phyloP scores from a whole-genome alignment of 441 rosid genomes.

The Erodium trifolium region DNA sequence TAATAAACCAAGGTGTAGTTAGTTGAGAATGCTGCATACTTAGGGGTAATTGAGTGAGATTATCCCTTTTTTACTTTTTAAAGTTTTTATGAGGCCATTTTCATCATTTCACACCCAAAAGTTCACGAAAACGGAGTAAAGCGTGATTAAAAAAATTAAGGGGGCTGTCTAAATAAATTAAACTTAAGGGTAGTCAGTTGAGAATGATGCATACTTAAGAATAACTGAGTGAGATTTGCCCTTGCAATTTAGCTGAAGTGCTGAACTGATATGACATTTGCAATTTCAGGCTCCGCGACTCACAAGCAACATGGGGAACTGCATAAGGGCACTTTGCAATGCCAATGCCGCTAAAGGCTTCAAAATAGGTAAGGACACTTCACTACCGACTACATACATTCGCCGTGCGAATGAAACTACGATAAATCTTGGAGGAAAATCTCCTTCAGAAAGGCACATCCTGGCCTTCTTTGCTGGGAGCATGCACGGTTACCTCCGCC shows the following conservation, averaged over 20 bases:
- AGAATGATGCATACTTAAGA: too few relatives aligned
- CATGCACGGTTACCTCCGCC: constrained; percentile 78
- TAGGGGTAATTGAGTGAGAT: too few relatives aligned
- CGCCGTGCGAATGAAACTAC: constrained; percentile 51
- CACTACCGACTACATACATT: constrained; percentile 66
- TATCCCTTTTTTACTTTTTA: too few relatives aligned
- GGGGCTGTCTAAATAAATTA: too few relatives aligned
- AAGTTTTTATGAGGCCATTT: too few relatives aligned
- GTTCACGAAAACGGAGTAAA: too few relatives aligned
- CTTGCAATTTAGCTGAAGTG: constrained; percentile 7
- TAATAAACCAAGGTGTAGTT: too few relatives aligned
- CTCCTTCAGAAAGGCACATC: constrained; percentile 45
- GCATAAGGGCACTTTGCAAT: constrained; percentile 67
- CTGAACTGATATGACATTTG: constrained; percentile 20
- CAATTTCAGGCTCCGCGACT: constrained; percentile 51
- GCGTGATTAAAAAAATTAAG: too few relatives aligned
- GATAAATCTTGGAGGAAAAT: constrained; percentile 56
- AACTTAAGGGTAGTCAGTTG: too few relatives aligned
- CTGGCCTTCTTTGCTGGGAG: constrained; percentile 91
- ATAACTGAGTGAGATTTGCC: too few relatives aligned
- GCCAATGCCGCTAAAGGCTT: constrained; percentile 69
- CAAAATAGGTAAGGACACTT: constrained; percentile 58
- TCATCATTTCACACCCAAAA: too few relatives aligned
- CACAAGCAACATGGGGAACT: constrained; percentile 48
- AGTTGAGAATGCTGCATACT: too few relatives aligned